These are phyloP conservation scores for Oryza meyeriana DNA, from an alignment of 176 grass and related monocot species.

Conservation along the genomic window DNA sequence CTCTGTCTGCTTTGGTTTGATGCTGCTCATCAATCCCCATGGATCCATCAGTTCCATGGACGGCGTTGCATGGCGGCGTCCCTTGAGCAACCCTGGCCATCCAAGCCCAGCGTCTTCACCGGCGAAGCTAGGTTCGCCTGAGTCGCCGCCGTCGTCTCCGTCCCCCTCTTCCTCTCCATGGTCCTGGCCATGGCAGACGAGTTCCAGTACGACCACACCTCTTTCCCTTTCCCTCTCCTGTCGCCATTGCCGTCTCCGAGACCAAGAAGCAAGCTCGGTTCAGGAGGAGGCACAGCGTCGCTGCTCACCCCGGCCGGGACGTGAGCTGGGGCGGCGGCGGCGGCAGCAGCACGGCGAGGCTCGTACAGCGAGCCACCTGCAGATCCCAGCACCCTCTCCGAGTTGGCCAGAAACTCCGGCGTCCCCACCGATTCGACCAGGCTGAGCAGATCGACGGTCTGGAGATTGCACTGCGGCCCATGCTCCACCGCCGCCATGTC, in stretches of 20 bases:
- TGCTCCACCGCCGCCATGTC: neutral
- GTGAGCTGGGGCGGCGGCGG: neutral
- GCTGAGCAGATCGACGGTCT: neutral
- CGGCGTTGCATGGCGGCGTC: neutral
- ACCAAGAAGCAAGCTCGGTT: neutral
- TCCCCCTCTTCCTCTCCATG: neutral
- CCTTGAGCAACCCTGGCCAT: neutral
- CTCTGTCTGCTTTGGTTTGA: neutral
- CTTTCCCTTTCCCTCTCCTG: neutral
- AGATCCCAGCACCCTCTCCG: neutral
- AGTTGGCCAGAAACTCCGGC: neutral
- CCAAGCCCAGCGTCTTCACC: neutral
- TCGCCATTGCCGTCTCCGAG: neutral
- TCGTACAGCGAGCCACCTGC: neutral
- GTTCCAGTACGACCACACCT: neutral
- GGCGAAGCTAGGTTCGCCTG: neutral
- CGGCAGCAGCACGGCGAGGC: neutral
- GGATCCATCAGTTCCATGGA: neutral
- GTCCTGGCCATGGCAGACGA: neutral
- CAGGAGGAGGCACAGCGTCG: neutral
- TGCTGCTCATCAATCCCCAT: neutral
- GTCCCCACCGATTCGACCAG: constrained; percentile 15
- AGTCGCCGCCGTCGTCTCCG: neutral
- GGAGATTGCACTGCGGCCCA: neutral
- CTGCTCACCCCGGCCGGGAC: neutral